A percentile compares a stretch with the other conserved stretches of the same genome.
phyloP scores from a whole-genome alignment of 805 yeast species.

The Cyberlindnera meyerae region DNA sequence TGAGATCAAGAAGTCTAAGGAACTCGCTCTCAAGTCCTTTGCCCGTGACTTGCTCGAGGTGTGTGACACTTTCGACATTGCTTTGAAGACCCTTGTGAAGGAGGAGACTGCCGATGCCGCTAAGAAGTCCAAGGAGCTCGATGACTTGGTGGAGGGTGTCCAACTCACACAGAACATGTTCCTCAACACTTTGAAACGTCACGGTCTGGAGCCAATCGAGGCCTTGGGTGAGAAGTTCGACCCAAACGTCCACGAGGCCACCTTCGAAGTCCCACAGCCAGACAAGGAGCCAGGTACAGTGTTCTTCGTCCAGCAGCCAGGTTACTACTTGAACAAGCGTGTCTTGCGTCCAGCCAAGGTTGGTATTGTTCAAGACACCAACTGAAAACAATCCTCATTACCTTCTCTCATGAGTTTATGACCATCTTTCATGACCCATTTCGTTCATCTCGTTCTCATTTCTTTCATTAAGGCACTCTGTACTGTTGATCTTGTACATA shows the following conservation, averaged over 20 bases:
- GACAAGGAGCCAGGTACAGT: conserved; percentile 51
- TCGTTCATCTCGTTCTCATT: too few relatives aligned
- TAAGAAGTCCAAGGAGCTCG: conserved; percentile 35
- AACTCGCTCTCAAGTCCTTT: conserved; percentile 26
- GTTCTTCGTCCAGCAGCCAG: conserved; percentile 50
- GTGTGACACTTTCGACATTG: conserved; percentile 28
- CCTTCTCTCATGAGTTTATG: not conserved
- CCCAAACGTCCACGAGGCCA: conserved; percentile 51
- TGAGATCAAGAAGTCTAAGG: conserved; percentile 27
- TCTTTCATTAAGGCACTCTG: not conserved
- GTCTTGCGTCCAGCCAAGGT: conserved; percentile 56
- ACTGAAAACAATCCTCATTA: not conserved
- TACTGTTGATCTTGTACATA: not conserved
- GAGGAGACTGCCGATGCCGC: conserved; percentile 23
- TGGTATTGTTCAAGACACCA: conserved; percentile 42
- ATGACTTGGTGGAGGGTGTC: conserved; percentile 47
- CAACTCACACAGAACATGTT: conserved; percentile 45
- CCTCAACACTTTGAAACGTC: conserved; percentile 44
- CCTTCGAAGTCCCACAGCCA: conserved; percentile 48
- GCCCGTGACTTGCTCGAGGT: conserved; percentile 27
- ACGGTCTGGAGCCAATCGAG: conserved; percentile 45
- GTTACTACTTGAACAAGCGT: conserved; percentile 46
- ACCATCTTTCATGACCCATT: too few relatives aligned
- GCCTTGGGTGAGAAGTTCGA: conserved; percentile 46
- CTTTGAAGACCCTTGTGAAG: conserved; percentile 23